Evolutionary conservation across 257 asterid genomes (phyloP).

Genomic region (Pogostemon cablin): DNA sequence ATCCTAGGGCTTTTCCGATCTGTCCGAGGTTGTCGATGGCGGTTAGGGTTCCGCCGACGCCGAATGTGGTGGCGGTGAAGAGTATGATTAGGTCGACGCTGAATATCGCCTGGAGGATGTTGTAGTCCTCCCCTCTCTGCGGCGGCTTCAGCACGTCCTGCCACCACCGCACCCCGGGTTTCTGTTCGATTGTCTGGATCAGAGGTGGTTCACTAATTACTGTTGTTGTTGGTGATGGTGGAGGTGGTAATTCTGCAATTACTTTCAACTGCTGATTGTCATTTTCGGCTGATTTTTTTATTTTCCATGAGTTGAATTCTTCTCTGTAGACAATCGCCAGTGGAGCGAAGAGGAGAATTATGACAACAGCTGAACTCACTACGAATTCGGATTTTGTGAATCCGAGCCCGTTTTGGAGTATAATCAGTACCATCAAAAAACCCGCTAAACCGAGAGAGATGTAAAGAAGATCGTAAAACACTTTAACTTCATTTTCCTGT

Average conservation of each 20-base stretch:
- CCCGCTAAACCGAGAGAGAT: constrained; percentile 50
- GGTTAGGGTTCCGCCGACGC: constrained; percentile 57
- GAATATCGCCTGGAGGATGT: constrained; percentile 55
- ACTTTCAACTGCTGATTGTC: background rate
- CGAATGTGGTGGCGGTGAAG: constrained; percentile 48
- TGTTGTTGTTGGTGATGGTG: too few relatives aligned
- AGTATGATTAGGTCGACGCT: constrained; percentile 61
- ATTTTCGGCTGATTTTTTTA: background rate
- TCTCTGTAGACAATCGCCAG: constrained; percentile 43
- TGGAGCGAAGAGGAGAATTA: constrained; percentile 47
- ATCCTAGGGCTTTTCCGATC: constrained; percentile 49
- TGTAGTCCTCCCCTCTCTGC: constrained; percentile 60
- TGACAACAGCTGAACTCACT: constrained; percentile 34
- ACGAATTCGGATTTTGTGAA: constrained; percentile 32
- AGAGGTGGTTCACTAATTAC: too few relatives aligned
- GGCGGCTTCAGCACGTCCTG: constrained; percentile 45
- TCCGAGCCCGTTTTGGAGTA: constrained; percentile 38
- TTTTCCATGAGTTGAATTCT: constrained; percentile 32
- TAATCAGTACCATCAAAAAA: constrained; percentile 43
- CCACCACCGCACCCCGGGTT: constrained; percentile 39
- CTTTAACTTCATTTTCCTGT: constrained; percentile 34
- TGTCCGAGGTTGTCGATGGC: constrained; percentile 63
- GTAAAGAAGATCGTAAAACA: constrained; percentile 48
- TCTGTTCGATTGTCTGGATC: background rate
- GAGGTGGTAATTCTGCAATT: too few relatives aligned